Percentiles rank a stretch among this genome's conserved stretches.
Evolutionary conservation across 73 alveolate genomes (phyloP).

Genomic region (Paramecium sonneborni): DNA sequence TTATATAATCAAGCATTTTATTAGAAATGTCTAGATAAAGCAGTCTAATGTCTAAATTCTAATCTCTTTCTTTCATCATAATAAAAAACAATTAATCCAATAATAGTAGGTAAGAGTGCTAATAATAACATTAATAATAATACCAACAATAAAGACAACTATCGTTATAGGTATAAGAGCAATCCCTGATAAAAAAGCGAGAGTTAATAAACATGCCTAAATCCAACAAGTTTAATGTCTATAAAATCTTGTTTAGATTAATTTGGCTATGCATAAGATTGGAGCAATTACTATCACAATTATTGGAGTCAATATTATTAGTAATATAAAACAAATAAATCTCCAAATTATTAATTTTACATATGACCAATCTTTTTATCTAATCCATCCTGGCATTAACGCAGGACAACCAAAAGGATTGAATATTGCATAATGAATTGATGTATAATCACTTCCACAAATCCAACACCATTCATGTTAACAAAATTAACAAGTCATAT

Average conservation of each 20-base stretch:
- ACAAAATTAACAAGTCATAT: slow-evolving; percentile 20
- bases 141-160: neutral
- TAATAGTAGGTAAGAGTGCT: neutral
- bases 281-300: neutral
- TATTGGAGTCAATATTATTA: neutral
- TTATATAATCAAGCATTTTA: neutral
- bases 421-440: slow-evolving; percentile 15
- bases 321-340: neutral
- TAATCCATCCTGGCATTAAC: neutral
- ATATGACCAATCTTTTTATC: neutral
- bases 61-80: neutral
- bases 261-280: neutral
- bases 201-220: neutral
- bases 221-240: neutral
- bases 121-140: neutral
- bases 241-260: neutral
- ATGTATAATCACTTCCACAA: slow-evolving; percentile 24
- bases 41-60: neutral
- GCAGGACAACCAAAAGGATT: slow-evolving; percentile 50
- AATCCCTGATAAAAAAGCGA: neutral
- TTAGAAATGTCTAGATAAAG: neutral
- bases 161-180: neutral
- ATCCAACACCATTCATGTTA: slow-evolving; percentile 47
- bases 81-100: neutral
- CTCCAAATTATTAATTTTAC: neutral